phyloP scores from a whole-genome alignment of 2,329 filamentous ascomycete species.

The Metarhizium sp. region DNA sequence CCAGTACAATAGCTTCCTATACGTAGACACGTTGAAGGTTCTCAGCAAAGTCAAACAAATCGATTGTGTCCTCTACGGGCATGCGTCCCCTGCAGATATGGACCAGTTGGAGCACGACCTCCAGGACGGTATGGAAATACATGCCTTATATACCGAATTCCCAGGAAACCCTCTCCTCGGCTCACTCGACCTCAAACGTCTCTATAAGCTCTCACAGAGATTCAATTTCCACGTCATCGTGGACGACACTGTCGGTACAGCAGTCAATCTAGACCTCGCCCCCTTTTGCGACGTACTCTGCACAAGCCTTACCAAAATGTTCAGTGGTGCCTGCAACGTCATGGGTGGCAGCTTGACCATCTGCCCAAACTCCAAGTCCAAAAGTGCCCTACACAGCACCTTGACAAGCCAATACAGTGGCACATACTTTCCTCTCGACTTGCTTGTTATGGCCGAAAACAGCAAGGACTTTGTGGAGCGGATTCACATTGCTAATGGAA shows the following conservation, averaged over 20 bases:
- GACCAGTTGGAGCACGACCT: constrained; percentile 29
- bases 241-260: constrained; percentile 36
- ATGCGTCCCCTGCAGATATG: constrained; percentile 28
- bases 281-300: constrained; percentile 37
- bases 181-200: constrained; percentile 17
- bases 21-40: constrained; percentile 21
- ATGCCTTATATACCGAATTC: constrained; percentile 38
- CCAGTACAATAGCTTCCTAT: constrained; percentile 14
- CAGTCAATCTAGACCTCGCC: constrained; percentile 36
- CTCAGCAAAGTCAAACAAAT: constrained; percentile 17
- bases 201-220: constrained; percentile 20
- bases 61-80: constrained; percentile 33
- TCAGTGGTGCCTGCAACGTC: constrained; percentile 44
- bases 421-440: constrained; percentile 16
- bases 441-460: constrained; percentile 27
- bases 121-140: constrained; percentile 25
- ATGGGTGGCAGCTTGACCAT: constrained; percentile 38
- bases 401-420: constrained; percentile 12
- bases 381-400: constrained; percentile 18
- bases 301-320: constrained; percentile 44
- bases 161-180: constrained; percentile 22
- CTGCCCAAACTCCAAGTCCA: constrained; percentile 29
- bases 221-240: constrained; percentile 30
- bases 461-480: constrained; percentile 25
- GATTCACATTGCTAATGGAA: constrained; percentile 18